These are phyloP conservation scores for Epichloe baconii DNA, from an alignment of 2,329 filamentous ascomycete genomes.

Conservation along the genomic window DNA sequence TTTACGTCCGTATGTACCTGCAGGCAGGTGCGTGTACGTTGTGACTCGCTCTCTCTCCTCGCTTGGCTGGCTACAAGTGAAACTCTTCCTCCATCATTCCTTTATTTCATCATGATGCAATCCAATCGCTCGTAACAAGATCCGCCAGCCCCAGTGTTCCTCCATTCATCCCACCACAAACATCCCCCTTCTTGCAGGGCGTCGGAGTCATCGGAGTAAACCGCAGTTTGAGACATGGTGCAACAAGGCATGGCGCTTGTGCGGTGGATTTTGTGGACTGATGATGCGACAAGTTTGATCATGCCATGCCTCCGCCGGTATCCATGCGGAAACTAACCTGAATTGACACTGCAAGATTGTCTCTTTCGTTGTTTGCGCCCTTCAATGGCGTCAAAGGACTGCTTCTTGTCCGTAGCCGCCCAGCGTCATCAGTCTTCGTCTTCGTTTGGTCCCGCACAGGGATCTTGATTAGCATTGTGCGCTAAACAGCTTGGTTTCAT, in stretches of 20 bases:
- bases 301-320: neutral
- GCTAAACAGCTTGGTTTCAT: slow-evolving; percentile 4
- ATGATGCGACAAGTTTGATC: neutral
- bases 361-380: too few relatives aligned
- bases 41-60: too few relatives aligned
- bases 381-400: too few relatives aligned
- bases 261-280: neutral
- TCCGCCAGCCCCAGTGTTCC: neutral
- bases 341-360: too few relatives aligned
- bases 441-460: neutral
- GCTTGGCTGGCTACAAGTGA: neutral
- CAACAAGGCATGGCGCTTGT: neutral
- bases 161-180: neutral
- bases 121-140: neutral
- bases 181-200: neutral
- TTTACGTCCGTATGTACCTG: too few relatives aligned
- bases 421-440: neutral
- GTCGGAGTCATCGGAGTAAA: neutral
- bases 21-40: too few relatives aligned
- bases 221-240: neutral
- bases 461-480: neutral
- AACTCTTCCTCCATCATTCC: neutral
- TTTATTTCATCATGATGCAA: neutral
- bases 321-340: neutral
- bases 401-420: too few relatives aligned